phyloP scores from a whole-genome alignment of 805 yeast genomes.

The Schwanniomyces vanrijiae region DNA sequence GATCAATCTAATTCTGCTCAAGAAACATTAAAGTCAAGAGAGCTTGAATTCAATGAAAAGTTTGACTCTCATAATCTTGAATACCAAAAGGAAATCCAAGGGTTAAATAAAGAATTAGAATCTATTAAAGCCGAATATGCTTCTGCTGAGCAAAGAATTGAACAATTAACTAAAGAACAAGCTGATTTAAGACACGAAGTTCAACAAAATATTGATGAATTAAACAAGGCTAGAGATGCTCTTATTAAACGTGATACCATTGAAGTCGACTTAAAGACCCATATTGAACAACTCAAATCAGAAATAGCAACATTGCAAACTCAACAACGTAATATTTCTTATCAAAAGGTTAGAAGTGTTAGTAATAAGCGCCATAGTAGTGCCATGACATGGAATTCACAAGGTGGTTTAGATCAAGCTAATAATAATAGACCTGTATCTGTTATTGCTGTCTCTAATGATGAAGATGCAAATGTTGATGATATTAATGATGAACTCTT shows the following conservation, averaged over 20 bases:
- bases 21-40: conserved; percentile 54
- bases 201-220: conserved; percentile 57
- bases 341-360: conserved; percentile 30
- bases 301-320: conserved; percentile 50
- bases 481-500: conserved; percentile 76
- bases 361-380: conserved; percentile 43
- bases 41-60: conserved; percentile 49
- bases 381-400: conserved; percentile 34
- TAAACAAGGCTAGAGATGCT: conserved; percentile 58
- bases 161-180: conserved; percentile 60
- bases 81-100: conserved; percentile 49
- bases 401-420: conserved; percentile 33
- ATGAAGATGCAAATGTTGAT: conserved; percentile 56
- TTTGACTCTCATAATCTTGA: conserved; percentile 44
- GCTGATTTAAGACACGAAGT: conserved; percentile 64
- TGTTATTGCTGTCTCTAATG: conserved; percentile 56
- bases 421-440: conserved; percentile 57
- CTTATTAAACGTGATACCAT: conserved; percentile 59
- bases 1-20: conserved; percentile 55
- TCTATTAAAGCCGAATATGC: conserved; percentile 56
- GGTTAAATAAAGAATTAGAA: conserved; percentile 55
- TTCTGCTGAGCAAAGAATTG: conserved; percentile 58
- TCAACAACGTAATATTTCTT: conserved; percentile 31
- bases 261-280: conserved; percentile 64
- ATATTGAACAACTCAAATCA: conserved; percentile 53